Evolutionary conservation across 148 eudicot genomes (phyloP), one percentile per base, ranked within the genome.

Genomic region (Persicaria maculosa): DNA sequence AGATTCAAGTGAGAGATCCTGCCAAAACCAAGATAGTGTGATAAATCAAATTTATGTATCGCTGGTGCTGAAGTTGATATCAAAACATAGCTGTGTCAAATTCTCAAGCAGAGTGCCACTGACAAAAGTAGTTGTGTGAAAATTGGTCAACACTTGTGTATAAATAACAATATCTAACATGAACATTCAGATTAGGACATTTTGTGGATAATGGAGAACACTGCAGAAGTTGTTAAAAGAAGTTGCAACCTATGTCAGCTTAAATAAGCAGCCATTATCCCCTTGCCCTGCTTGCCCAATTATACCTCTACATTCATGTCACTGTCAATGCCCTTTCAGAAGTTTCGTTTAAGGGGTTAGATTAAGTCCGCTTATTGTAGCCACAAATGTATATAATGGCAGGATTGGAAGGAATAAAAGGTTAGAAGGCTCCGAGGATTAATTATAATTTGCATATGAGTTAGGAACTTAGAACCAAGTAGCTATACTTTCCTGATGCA

Each of bases 1-100:
- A 73, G 83, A 53, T 76, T 94, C 98, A 79, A 83, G 71, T 43
- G 87, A 73, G 59, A 54, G 71, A 83, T 90, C 98, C 98, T 94
- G 80, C 43, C 20, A n/a, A 75, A 65, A n/a, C 40, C 19, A 19
- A 59, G 11, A 71, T 1, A 4, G 25, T 64, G 68, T 65, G 70
- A 40, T 15, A 36, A 14, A 65, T 36, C n/a, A 43, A 16, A 65
- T 46, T 11, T 43, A 22, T 59, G 47, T 12, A 65, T 43, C 46
- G 15, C 17, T 62, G 44, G 10, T 25, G 44, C 16, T 25, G 44
- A 62, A 59, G 43, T 20, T 22, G 14, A 20, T 22, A 40, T 9
- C 61, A 57, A 19, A 57, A 57, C 36, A 57, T 20, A 19, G 8
- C 19, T 4, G 17, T n/a, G 31, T 57, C 31, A 20, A 2, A 57